Conservation (phyloP, 2,329 filamentous ascomycete species). For the Colletotrichum eleusines region DNA sequence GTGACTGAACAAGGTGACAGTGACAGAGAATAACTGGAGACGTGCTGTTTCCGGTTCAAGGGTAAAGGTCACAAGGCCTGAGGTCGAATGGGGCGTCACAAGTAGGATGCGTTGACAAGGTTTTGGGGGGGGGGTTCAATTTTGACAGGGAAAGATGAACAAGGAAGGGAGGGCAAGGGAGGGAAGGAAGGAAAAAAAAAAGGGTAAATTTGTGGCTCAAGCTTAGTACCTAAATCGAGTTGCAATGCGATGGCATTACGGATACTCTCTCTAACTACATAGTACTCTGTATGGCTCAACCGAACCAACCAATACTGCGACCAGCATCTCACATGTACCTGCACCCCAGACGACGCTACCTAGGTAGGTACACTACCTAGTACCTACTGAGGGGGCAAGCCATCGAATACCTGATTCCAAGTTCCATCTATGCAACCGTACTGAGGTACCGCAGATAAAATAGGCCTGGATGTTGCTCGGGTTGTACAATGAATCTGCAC, state of each 20-base stretch:
- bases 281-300: conserved; percentile 6
- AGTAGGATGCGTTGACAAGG: conserved; percentile 1
- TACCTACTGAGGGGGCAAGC: neutral
- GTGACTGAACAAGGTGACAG: conserved; percentile 37
- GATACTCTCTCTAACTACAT: too few species aligned
- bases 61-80: conserved; percentile 23
- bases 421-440: neutral
- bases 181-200: neutral
- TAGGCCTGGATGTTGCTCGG: neutral
- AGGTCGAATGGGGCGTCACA: conserved; percentile 19
- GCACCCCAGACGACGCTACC: conserved; percentile 17
- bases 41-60: conserved; percentile 16
- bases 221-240: conserved; percentile 20
- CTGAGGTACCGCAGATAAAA: neutral
- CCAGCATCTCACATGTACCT: neutral
- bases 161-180: neutral
- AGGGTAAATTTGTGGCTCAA: conserved; percentile 36
- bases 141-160: conserved; percentile 20
- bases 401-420: neutral
- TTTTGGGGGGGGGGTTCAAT: neutral
- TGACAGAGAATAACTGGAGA: conserved; percentile 26
- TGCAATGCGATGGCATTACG: conserved; percentile 23
- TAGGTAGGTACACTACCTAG: too few species aligned
- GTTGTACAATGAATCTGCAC: neutral
- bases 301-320: too few species aligned